Evolutionary conservation across 495 filamentous ascomycete species (phyloP), one percentile per base, ranked within the genome.

Genomic region (Hypomontagnella monticulosa): DNA sequence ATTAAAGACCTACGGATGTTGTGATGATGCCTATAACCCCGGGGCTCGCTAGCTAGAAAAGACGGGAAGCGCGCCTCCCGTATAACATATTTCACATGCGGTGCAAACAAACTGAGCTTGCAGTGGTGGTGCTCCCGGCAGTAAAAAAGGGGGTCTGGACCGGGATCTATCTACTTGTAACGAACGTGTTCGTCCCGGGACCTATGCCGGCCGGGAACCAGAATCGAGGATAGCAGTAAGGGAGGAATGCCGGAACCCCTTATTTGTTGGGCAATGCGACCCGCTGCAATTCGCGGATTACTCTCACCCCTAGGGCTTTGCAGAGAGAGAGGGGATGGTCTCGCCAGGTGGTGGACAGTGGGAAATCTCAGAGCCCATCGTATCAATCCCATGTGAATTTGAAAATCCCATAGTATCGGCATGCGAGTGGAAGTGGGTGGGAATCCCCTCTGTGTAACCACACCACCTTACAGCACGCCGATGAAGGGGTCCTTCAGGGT

Each of bases 1-100:
- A 14, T 50, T 63, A 18, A 10, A 38, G 47, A 37, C 38, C 6
- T 59, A 43, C 59, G 59, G 52, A 68, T 56, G 65, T 19, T 58
- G 65, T 63, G 65, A 30, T 46, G n/a, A n/a, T n/a, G n/a, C n/a
- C n/a, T n/a, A n/a, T n/a, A n/a, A n/a, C n/a, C n/a, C n/a, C n/a
- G n/a, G n/a, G n/a, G n/a, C n/a, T n/a, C n/a, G n/a, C n/a, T 48
- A 50, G 34, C 30, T 50, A 41, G 41, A 19, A 20, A 3, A 16
- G 32, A n/a, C n/a, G n/a, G n/a, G n/a, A n/a, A n/a, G n/a, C n/a
- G n/a, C n/a, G n/a, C n/a, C n/a, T n/a, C n/a, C n/a, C 54, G 41
- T 44, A 34, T 62, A 46, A 41, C 23, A n/a, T 44, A 46, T 51
- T 52, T 47, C 37, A 40, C 43, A 58, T 68, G 59, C 54, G 19